Evolutionary conservation across 495 filamentous ascomycete genomes (phyloP), one percentile per base, ranked within the genome.

Genomic region (Xylona heveae): DNA sequence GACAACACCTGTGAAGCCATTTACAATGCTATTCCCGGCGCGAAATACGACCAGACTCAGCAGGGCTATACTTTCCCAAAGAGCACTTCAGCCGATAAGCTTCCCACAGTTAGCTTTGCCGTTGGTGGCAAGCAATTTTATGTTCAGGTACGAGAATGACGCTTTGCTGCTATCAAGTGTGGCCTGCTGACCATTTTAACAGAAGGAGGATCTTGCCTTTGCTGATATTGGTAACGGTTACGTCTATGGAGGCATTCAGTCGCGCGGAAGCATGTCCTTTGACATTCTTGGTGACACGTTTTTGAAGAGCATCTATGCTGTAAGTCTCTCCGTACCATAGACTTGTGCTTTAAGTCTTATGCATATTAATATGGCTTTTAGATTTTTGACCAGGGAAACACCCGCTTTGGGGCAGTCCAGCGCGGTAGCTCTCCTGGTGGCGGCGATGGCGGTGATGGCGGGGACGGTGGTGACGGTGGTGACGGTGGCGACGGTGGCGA

Each of bases 321-420:
- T 78, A 50, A 63, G 69, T 59, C 16, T 26, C 21, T 26, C 2
- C 20, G 19, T 29, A 14, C 19, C 4, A n/a, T n/a, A n/a, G n/a
- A 2, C 18, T 24, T 25, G 9, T 27, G 12, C 28, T 34, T 3
- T 37, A 29, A n/a, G 26, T 18, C n/a, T 13, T 12, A 12, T 15
- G 18, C 5, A 1, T 19, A 19, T 42, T 25, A 25, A 25, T 13
- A 25, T 7, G 23, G 7, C 23, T n/a, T 8, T 25, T 25, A 77
- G 71, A 62, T 85, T 32, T 83, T 78, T 50, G 78, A 85, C 45
- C 66, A 75, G 36, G 76, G 78, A 30, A 72, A 78, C 41, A 55
- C 42, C 42, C 67, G 64, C 13, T 74, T 84, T 41, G 78, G 78
- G 15, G 63, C 63, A 30, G 74, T 80, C 16, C 67, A 72, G 38